phyloP scores from a whole-genome alignment of 2,329 filamentous ascomycete genomes.

The Fusarium abutilonis region DNA sequence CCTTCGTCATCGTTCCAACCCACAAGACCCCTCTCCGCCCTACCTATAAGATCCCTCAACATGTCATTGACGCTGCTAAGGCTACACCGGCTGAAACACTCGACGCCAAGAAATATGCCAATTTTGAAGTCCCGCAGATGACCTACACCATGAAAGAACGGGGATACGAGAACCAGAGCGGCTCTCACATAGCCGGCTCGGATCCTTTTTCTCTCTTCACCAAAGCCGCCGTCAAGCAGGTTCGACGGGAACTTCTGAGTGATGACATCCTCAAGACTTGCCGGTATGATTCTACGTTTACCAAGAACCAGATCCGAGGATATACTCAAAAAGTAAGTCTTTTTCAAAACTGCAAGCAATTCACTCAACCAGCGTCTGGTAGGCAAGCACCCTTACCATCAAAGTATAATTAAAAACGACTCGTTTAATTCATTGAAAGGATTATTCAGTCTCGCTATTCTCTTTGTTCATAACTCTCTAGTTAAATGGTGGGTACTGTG shows the following conservation, averaged over 20 bases:
- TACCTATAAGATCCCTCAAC: slow-evolving; percentile 21
- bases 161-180: slow-evolving; percentile 64
- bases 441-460: not conserved
- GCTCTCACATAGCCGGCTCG: slow-evolving; percentile 71
- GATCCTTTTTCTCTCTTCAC: slow-evolving; percentile 73
- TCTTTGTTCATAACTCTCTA: not conserved
- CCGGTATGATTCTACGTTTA: slow-evolving; percentile 57
- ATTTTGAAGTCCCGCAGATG: slow-evolving; percentile 60
- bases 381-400: slow-evolving; percentile 64
- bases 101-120: slow-evolving; percentile 64
- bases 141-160: slow-evolving; percentile 70
- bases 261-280: slow-evolving; percentile 66
- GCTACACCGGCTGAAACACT: slow-evolving; percentile 51
- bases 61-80: slow-evolving; percentile 18
- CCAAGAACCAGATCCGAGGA: slow-evolving; percentile 67
- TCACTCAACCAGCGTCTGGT: not conserved
- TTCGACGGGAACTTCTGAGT: slow-evolving; percentile 70
- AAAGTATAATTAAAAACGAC: slow-evolving; percentile 2
- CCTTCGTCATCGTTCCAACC: slow-evolving; percentile 45
- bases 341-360: not conserved
- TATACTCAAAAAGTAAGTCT: slow-evolving; percentile 56
- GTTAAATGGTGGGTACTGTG: too few relatives aligned
- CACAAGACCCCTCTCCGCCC: slow-evolving; percentile 45
- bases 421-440: not conserved
- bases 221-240: slow-evolving; percentile 67